Evolutionary conservation across 2,329 filamentous ascomycete genomes (phyloP), one percentile per base, ranked within the genome.

Genomic region (Sclerotinia nivalis): DNA sequence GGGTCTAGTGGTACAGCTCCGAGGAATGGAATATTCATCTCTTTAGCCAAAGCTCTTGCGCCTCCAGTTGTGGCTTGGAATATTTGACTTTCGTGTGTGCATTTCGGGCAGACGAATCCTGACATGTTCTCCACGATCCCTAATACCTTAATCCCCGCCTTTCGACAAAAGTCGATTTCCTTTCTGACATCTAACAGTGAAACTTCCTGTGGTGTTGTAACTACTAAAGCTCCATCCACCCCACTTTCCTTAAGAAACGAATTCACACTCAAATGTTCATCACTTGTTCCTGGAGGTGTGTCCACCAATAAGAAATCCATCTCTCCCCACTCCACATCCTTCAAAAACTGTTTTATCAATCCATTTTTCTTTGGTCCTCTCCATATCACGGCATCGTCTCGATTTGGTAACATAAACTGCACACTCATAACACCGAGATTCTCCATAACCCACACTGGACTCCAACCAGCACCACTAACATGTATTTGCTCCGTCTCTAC

Each of bases 81-180:
- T 64, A 99, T 97, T 79, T 97, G 88, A 76, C 86, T 90, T 79
- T 89, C 84, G 74, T 93, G 89, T 68, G 88, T 92, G 81, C 96
- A 99, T 69, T 92, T 95, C 13, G 94, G 94, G 78, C 96, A 99
- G 67, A 99, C 94, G 76, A 98, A 99, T 4, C 93, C 93, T 70
- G 90, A 93, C 96, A 99, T 99, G 78, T 99, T 99, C 84, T 99
- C 96, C 22, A 97, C 96, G 54, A 99, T 84, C 0, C 96, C 96
- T 4, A 99, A 80, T 9, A 99, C 88, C 61, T 85, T 87, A 74
- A 99, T 98, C 5, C 92, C 93, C 0, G 96, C 96, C 82, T 99
- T 99, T 70, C 89, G 86, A 81, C 96, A 99, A 78, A 99, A 99
- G 78, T 99, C 95, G 70, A 99, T 95, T 81, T 99, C 96, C 82